Evolutionary conservation across 2,329 filamentous ascomycete species (phyloP), one percentile per base, ranked within the genome.

Genomic region (Daldinia sp.): DNA sequence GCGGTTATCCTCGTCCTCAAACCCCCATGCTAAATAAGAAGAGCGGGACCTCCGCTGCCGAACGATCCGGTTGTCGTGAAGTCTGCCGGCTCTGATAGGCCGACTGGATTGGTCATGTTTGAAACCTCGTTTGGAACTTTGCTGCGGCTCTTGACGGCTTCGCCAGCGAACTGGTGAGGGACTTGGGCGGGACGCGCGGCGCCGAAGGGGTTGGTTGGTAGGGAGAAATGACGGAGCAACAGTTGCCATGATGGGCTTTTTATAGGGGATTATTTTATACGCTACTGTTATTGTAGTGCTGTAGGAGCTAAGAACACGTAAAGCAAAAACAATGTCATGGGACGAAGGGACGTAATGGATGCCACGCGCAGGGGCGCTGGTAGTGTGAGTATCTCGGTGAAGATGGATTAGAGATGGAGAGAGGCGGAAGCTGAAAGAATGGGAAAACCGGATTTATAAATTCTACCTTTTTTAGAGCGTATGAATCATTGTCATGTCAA

Each of bases 291-390:
- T 48, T 15, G 15, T 51, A 50, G 21, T 59, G 29, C 9, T n/a
- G 32, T 19, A 55, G 23, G 34, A 53, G 10, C 49, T 39, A 10
- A 32, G 35, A 57, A 59, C 49, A 58, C 39, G 57, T 61, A 61
- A 61, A 49, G 48, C 39, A 58, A 57, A 54, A 35, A 41, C 21
- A 55, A 51, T 30, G 48, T 58, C 43, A 64, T 49, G 25, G n/a
- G 43, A 17, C 13, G 39, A 61, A 63, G 27, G 27, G 55, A 49
- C 34, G 61, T 57, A 53, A 41, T 51, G 35, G 45, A 50, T 62
- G 65, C 27, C 60, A 54, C 53, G 66, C 56, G 65, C 55, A 65
- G 54, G 54, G 56, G 63, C 66, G 63, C 37, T 49, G 25, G 41
- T 49, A 51, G 55, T 45, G 57, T 58, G 39, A 50, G 52, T 55